Evolutionary conservation across 176 grass and related monocot species (phyloP).

Genomic region (Avena atlantica): DNA sequence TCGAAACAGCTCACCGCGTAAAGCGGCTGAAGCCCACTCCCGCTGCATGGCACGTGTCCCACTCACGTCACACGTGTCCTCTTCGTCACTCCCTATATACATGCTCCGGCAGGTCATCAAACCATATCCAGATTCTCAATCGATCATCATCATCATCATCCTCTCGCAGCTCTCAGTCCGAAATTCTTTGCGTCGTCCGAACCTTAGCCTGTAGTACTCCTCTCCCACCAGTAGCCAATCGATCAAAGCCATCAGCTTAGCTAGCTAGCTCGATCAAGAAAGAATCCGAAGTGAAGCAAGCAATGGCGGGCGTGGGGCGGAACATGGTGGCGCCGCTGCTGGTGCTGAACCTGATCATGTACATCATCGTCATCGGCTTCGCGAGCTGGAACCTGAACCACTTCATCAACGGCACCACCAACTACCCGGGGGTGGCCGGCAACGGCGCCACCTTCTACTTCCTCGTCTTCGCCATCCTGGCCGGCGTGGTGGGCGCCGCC

Average conservation of each 20-base stretch:
- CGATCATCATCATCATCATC: not conserved
- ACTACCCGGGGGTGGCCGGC: not conserved
- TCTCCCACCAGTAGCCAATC: too few relatives aligned
- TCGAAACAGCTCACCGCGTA: not conserved
- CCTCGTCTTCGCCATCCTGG: not conserved
- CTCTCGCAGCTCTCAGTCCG: not conserved
- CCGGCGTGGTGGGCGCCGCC: not conserved
- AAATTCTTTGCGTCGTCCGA: not conserved
- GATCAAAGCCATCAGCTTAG: too few relatives aligned
- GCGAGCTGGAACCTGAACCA: not conserved
- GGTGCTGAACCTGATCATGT: not conserved
- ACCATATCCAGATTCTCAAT: not conserved
- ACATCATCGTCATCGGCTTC: not conserved
- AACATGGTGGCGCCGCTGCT: not conserved
- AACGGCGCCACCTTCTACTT: not conserved
- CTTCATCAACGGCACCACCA: not conserved
- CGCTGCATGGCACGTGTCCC: not conserved
- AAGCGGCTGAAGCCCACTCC: not conserved
- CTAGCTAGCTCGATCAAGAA: not conserved
- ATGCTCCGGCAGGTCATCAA: not conserved
- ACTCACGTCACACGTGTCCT: not conserved
- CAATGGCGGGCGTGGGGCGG: not conserved
- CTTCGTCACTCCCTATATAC: not conserved
- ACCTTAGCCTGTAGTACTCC: not conserved
- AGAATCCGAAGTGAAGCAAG: not conserved